phyloP scores from a whole-genome alignment of 2,329 filamentous ascomycete genomes.

The Aspergillus sp. region DNA sequence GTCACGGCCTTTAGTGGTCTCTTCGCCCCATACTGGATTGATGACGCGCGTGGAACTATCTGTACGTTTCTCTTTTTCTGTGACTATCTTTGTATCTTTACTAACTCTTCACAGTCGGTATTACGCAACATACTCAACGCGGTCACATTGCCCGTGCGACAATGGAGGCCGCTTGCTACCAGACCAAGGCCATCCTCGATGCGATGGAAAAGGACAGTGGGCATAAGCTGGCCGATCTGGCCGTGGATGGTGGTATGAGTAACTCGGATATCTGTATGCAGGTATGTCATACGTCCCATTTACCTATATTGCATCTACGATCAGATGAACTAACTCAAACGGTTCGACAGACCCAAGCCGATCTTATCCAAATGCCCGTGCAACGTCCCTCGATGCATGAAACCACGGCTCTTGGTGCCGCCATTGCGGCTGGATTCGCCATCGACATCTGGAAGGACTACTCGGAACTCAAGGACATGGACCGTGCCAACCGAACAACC shows the following conservation, averaged over 20 bases:
- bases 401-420: conserved; percentile 80
- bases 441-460: conserved; percentile 71
- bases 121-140: conserved; percentile 76
- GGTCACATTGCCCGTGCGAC: conserved; percentile 85
- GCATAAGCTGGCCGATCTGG: conserved; percentile 65
- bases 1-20: conserved; percentile 88
- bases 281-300: conserved; percentile 30
- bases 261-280: conserved; percentile 88
- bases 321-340: background rate
- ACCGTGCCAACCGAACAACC: conserved; percentile 59
- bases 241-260: conserved; percentile 84
- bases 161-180: conserved; percentile 84
- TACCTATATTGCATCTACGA: too few species aligned
- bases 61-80: conserved; percentile 46
- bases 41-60: conserved; percentile 81
- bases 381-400: conserved; percentile 83
- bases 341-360: conserved; percentile 62
- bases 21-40: conserved; percentile 92
- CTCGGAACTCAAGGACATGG: conserved; percentile 66
- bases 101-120: conserved; percentile 51
- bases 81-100: too few species aligned
- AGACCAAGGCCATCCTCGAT: conserved; percentile 84
- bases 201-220: conserved; percentile 85
- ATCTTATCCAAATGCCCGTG: conserved; percentile 76
- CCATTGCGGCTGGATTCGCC: conserved; percentile 82